These are phyloP conservation scores for Ettlia oleoabundans DNA, from an alignment of 139 green algal species.

Conservation along the genomic window DNA sequence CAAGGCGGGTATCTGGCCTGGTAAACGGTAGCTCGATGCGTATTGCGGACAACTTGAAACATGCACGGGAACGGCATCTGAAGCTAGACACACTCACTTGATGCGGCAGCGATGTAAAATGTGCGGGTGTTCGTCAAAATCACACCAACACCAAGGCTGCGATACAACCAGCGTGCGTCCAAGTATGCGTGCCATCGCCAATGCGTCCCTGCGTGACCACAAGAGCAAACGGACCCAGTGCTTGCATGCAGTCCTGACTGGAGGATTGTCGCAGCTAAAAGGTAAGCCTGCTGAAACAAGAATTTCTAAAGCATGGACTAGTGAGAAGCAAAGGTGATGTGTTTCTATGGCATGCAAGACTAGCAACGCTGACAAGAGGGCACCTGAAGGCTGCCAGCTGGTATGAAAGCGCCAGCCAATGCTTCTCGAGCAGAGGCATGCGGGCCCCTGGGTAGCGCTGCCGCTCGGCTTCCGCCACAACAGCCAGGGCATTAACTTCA, in stretches of 20 bases:
- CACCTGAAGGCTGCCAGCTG: conserved; percentile 16
- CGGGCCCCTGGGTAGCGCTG: neutral
- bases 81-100: conserved; percentile 3
- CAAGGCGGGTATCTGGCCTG: neutral
- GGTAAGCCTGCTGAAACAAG: neutral
- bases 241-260: neutral
- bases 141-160: conserved; percentile 18
- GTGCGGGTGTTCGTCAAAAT: conserved; percentile 15
- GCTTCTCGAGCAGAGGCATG: conserved; percentile 23
- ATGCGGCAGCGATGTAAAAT: conserved; percentile 15
- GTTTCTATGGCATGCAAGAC: neutral
- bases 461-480: neutral
- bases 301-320: neutral
- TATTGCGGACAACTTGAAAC: neutral
- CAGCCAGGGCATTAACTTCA: neutral
- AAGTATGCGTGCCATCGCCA: conserved; percentile 1
- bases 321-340: neutral
- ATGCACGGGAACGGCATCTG: neutral
- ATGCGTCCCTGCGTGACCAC: conserved; percentile 6
- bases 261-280: neutral
- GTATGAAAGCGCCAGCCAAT: conserved; percentile 22
- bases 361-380: neutral
- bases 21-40: neutral
- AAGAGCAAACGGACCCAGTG: neutral
- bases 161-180: neutral